Conservation (phyloP, 768 basidiomycete genomes). For the Kwoniella shandongensis region DNA sequence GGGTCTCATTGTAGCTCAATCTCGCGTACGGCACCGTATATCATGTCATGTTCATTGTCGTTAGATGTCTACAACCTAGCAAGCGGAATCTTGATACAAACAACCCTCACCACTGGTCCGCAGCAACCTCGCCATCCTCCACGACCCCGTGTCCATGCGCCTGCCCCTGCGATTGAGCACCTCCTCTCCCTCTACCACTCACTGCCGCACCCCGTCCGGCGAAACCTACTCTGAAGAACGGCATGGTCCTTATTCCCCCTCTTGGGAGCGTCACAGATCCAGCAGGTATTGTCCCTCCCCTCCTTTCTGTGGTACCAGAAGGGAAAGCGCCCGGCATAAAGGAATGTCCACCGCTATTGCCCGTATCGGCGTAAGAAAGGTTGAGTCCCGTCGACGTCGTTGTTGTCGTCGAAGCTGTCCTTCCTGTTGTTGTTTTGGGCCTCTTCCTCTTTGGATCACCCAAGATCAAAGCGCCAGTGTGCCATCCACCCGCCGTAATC, state of each 20-base stretch:
- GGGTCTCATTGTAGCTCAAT: no score
- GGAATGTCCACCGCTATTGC: background rate
- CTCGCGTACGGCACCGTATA: no score
- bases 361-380: background rate
- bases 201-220: conserved; percentile 11
- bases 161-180: no score
- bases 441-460: conserved; percentile 41
- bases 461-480: conserved; percentile 82
- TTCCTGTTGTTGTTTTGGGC: no score
- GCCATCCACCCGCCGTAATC: conserved; percentile 84
- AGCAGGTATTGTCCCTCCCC: background rate
- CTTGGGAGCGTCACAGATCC: conserved; percentile 1
- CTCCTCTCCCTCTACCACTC: background rate
- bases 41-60: no score
- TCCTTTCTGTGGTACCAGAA: no score
- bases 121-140: no score
- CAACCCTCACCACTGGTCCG: no score
- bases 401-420: background rate
- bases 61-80: no score
- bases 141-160: no score
- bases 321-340: conserved; percentile 9
- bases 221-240: conserved; percentile 17
- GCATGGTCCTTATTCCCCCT: conserved; percentile 11
- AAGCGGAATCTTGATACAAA: no score
- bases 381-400: background rate